Evolutionary conservation across 140 eudicot genomes (phyloP).

Genomic region (Oenanthe javanica): DNA sequence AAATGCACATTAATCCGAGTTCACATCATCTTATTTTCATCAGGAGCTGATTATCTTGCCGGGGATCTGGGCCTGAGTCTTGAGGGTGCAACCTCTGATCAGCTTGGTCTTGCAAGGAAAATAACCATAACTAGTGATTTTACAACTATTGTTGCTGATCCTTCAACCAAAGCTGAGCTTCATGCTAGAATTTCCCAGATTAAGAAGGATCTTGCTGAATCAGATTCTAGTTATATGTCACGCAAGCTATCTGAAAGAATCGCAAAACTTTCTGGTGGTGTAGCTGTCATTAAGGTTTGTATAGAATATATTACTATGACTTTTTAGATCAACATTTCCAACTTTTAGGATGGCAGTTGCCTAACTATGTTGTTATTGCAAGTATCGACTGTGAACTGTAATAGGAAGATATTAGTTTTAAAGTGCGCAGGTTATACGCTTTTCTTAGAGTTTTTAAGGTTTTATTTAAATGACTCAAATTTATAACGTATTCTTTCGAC

Average conservation of each 20-base stretch:
- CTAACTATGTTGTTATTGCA: neutral
- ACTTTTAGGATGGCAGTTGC: neutral
- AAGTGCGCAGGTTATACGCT: neutral
- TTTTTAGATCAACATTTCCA: neutral
- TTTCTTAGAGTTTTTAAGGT: neutral
- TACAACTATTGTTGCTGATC: slow-evolving; percentile 85
- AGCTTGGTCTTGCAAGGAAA: slow-evolving; percentile 76
- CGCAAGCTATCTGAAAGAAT: slow-evolving; percentile 74
- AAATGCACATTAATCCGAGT: neutral
- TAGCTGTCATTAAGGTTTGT: slow-evolving; percentile 62
- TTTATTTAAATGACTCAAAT: neutral
- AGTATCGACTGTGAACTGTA: neutral
- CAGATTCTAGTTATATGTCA: slow-evolving; percentile 48
- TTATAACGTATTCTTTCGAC: neutral
- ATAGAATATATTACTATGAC: neutral
- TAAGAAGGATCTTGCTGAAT: slow-evolving; percentile 81
- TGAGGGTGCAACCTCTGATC: slow-evolving; percentile 77
- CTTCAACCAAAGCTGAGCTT: slow-evolving; percentile 69
- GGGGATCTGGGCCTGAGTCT: slow-evolving; percentile 84
- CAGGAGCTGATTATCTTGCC: slow-evolving; percentile 87
- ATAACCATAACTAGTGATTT: slow-evolving; percentile 53
- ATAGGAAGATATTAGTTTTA: neutral
- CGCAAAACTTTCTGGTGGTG: slow-evolving; percentile 90
- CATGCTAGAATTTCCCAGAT: slow-evolving; percentile 81
- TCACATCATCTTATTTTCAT: neutral